A percentile compares a stretch with the other conserved stretches of the same genome.
Conservation (phyloP, 768 basidiomycete genomes). For the Pulveroboletus sp. region DNA sequence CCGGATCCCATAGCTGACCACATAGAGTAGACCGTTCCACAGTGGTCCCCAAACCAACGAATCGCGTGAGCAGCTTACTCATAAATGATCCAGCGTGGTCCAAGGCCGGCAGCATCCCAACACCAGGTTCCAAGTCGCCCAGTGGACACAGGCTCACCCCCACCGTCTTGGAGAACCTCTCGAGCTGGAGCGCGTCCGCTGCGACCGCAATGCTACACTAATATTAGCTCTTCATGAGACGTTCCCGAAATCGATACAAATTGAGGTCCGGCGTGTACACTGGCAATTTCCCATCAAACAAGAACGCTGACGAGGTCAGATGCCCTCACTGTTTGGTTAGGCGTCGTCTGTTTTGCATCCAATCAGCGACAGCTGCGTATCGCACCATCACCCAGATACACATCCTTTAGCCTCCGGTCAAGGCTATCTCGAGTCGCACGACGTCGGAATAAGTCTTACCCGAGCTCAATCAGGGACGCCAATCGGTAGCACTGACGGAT, state of each 20-base stretch:
- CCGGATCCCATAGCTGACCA: no score
- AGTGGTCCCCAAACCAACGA: no score
- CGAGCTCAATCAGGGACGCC: conserved; percentile 51
- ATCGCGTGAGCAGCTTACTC: no score
- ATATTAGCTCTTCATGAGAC: conserved; percentile 2
- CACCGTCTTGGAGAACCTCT: conserved; percentile 3
- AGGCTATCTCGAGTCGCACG: conserved; percentile 27
- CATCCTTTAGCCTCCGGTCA: conserved; percentile 32
- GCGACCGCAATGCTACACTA: conserved; percentile 51
- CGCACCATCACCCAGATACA: conserved; percentile 25
- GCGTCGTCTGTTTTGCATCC: conserved; percentile 13
- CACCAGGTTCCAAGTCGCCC: conserved; percentile 6
- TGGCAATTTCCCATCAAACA: no score
- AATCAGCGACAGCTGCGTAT: conserved; percentile 14
- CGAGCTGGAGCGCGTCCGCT: conserved; percentile 49
- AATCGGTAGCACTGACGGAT: conserved; percentile 67
- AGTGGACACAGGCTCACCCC: background rate
- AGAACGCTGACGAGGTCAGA: no score
- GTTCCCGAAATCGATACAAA: conserved; percentile 11
- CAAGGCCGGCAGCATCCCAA: background rate
- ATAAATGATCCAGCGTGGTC: no score
- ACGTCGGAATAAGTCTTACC: conserved; percentile 40
- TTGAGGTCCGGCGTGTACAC: no score
- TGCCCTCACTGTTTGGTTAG: no score
- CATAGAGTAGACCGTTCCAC: no score